These are phyloP conservation scores for Dictyostelium firmibasis DNA, from an alignment of 78 protist species.

Conservation along the genomic window DNA sequence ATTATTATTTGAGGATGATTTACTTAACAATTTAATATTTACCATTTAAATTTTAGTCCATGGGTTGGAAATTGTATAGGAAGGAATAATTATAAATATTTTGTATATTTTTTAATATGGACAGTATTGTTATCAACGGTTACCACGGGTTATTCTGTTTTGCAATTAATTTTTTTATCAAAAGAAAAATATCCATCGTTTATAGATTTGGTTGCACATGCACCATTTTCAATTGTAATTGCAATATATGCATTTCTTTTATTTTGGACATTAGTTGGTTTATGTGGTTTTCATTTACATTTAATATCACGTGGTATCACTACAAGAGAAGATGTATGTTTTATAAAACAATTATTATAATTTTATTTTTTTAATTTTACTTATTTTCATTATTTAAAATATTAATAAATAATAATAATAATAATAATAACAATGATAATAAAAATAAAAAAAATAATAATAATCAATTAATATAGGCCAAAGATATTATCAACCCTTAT, in stretches of 20 bases:
- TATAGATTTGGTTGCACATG: conserved; percentile 15
- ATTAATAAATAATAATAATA: too few relatives aligned
- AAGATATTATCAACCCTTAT: background rate
- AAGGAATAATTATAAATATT: conserved; percentile 41
- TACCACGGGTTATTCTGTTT: background rate
- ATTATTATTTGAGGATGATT: too few relatives aligned
- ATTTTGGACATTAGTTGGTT: conserved; percentile 67
- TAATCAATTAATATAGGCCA: background rate
- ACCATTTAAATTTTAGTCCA: too few relatives aligned
- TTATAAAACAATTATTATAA: too few relatives aligned
- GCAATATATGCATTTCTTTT: conserved; percentile 30
- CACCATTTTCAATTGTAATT: conserved; percentile 16
- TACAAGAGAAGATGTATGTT: conserved; percentile 53
- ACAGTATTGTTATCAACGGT: background rate
- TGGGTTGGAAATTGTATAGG: conserved; percentile 75
- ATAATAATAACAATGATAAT: background rate
- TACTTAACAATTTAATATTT: too few relatives aligned
- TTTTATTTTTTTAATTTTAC: background rate
- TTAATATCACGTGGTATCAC: conserved; percentile 14
- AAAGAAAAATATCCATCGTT: background rate
- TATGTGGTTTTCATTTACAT: conserved; percentile 35
- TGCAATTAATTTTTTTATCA: conserved; percentile 1
- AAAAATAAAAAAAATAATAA: too few relatives aligned
- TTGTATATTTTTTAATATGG: conserved; percentile 57
- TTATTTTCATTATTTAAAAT: background rate